Base-by-base conservation (phyloP, 2,329 filamentous ascomycete genomes). In the Emergomyces pasteurianus region DNA sequence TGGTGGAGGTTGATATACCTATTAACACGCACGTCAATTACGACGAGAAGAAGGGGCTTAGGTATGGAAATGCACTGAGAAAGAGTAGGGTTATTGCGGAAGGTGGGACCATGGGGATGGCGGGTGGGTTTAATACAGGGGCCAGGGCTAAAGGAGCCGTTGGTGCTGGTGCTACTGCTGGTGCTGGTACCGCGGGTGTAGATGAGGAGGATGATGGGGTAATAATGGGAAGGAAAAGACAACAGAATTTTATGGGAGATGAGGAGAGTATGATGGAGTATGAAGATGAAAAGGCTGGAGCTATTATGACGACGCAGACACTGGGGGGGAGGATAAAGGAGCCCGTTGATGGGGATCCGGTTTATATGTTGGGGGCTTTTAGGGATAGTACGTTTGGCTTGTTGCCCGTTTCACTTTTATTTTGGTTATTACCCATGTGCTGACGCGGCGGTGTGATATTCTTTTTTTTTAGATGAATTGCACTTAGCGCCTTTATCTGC, bases 341-440 rank as follows among this genome's bases (percentile, higher is more conserved):
- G 47, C 79, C 85, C 2, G 84, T 86, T 65, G 83, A 87, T 65
- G 87, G 87, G 26, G 87, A 90, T 65, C 83, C 84, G 9, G 77
- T 80, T 65, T 95, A 95, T 77, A 95, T 96, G 86, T 81, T 96
- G 57, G 94, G 90, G 34, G 87, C 91, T n/a, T 96, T 97, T 72
- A 84, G 87, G 71, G 87, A 87, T 58, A 84, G 90, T 92, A 74
- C 67, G 85, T 61, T 56, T 36, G 60, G 36, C 14, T 50, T 56
- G n/a, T n/a, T 26, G 49, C 38, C 42, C 18, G 21, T 57, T 52
- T 42, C 58, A 21, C 21, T 40, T 59, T 28, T n/a, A n/a, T n/a
- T 42, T 12, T 5, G n/a, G n/a, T 58, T 43, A 61, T 40, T 57
- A 0, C 6, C n/a, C 26, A 58, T 61, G 50, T 58, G 26, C 63